A percentile compares a stretch with the other conserved stretches of the same genome.
phyloP scores from a whole-genome alignment of 2,329 filamentous ascomycete genomes.

The Lachnellula willkommii region DNA sequence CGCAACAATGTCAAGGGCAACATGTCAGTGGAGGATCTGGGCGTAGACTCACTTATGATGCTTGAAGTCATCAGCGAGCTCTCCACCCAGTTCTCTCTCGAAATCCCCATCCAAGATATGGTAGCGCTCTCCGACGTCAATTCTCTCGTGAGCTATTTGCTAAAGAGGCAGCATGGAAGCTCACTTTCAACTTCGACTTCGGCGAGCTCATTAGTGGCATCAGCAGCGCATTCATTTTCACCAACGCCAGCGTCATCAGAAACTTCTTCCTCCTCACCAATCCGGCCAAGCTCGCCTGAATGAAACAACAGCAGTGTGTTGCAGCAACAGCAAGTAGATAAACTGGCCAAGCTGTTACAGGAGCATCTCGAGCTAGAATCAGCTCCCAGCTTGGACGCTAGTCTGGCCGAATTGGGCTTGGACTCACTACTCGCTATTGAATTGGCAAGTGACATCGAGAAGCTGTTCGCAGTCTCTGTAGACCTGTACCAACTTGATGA shows the following conservation, averaged over 20 bases:
- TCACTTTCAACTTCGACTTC: neutral
- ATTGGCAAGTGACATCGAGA: conserved; percentile 29
- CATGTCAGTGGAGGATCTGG: neutral
- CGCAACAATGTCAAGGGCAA: neutral
- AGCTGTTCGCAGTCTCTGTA: neutral
- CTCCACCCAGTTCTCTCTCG: neutral
- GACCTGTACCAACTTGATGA: neutral
- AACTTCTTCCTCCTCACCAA: neutral
- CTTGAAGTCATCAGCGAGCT: neutral
- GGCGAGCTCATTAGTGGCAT: neutral
- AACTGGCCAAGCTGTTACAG: neutral
- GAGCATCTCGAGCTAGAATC: neutral
- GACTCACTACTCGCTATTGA: conserved; percentile 36
- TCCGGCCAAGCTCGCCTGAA: neutral
- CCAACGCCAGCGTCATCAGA: neutral
- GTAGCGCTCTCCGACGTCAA: neutral
- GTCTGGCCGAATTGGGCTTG: conserved; percentile 33
- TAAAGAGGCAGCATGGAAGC: neutral
- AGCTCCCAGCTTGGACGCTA: conserved; percentile 18
- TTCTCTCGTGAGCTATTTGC: neutral
- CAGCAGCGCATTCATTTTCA: neutral
- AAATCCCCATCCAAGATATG: neutral
- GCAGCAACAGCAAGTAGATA: neutral
- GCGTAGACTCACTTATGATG: neutral
- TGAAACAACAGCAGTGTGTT: neutral